Evolutionary conservation across 192 early-diverging fungal genomes (phyloP), one percentile per base, ranked within the genome.

Genomic region (Rhizophagus clarus): DNA sequence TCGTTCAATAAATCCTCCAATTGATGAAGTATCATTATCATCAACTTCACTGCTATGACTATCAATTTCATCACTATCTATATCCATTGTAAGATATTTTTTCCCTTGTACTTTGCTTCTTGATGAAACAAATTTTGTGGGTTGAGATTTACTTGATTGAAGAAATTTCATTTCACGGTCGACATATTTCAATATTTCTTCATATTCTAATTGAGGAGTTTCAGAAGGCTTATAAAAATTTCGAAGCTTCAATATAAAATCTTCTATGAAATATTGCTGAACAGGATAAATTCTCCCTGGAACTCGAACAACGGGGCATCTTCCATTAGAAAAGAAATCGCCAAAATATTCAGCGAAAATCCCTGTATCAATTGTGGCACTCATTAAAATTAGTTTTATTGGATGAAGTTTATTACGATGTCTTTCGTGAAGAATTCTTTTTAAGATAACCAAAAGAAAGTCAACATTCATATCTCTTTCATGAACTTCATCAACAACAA

Each of bases 211-310:
- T 32, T 49, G 66, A 11, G 49, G n/a, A 69, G 81, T 70, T 40
- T 70, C 74, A 0, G 77, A 75, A 8, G 67, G 74, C 45, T 76
- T 37, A 72, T 85, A 81, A 81, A 80, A 79, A 1, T 74, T 56
- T 14, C 80, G 73, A 42, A 86, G 51, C n/a, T 69, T 42, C 56
- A 26, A 24, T 60, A 83, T 71, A 22, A 88, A 82, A 51, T 94
- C 92, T 61, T 94, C 92, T 79, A 94, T 72, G 70, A 81, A 90
- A 31, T 81, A 74, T 29, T 88, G 88, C 77, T 88, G 79, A 4
- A 92, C 89, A 14, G 90, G 89, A 77, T 88, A 92, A 14, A 88
- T 91, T 49, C 86, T 78, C 20, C 91, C 90, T 3, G 91, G 91
- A 1, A 92, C 86, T 66, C 85, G 79, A 20, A 92, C 83, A 5